These are phyloP conservation scores for Sordariomycetes sp. DNA, from an alignment of 2,329 filamentous ascomycete genomes.

Conservation along the genomic window DNA sequence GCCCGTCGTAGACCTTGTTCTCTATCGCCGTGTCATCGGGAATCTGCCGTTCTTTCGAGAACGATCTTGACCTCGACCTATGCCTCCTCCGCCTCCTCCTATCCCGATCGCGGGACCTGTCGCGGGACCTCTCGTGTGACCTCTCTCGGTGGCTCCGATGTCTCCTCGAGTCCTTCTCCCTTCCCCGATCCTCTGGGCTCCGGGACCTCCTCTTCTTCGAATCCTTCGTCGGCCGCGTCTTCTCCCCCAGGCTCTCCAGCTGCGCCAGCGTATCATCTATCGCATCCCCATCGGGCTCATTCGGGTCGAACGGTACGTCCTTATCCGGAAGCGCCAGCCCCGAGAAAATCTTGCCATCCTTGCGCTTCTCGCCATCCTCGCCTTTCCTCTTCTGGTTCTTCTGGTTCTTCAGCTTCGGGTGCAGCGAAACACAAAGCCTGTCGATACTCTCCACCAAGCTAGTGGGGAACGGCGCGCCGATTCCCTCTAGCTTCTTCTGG, in stretches of 20 bases:
- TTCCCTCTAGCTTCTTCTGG: constrained; percentile 59
- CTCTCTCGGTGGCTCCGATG: constrained; percentile 27
- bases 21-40: constrained; percentile 73
- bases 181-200: constrained; percentile 36
- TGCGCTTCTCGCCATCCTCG: background rate
- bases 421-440: constrained; percentile 77
- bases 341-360: constrained; percentile 60
- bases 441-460: constrained; percentile 89
- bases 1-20: constrained; percentile 82
- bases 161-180: constrained; percentile 37
- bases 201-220: constrained; percentile 37
- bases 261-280: constrained; percentile 91
- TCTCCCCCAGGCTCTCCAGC: constrained; percentile 57
- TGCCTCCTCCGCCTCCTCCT: constrained; percentile 15
- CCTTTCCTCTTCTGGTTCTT: constrained; percentile 32
- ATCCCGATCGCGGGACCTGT: constrained; percentile 16
- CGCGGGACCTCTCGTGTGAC: constrained; percentile 26
- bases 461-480: constrained; percentile 73
- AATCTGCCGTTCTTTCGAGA: constrained; percentile 29
- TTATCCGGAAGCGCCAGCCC: constrained; percentile 81
- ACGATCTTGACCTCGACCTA: constrained; percentile 20
- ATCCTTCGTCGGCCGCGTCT: constrained; percentile 44
- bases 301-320: constrained; percentile 26
- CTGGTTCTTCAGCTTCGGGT: constrained; percentile 72
- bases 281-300: constrained; percentile 41